Evolutionary conservation across 108 stramenopile species (phyloP).

Genomic region (Pseudonitzschia pungens): DNA sequence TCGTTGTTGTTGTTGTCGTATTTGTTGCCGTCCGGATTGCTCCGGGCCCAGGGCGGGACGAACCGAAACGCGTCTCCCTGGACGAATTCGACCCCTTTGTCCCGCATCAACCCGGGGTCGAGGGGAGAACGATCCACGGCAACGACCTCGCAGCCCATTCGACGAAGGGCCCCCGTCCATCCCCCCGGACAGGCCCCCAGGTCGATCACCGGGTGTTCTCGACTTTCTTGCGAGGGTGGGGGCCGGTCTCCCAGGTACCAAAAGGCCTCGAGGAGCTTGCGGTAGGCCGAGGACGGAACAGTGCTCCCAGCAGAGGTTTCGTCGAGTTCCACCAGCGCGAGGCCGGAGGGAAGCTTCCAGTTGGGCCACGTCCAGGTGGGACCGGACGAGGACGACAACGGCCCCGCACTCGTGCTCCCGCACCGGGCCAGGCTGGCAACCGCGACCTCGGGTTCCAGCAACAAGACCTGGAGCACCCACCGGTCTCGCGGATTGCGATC

Average conservation of each 20-base stretch:
- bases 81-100: slow-evolving; percentile 40
- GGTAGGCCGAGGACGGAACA: slow-evolving; percentile 63
- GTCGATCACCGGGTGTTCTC: slow-evolving; percentile 41
- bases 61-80: slow-evolving; percentile 61
- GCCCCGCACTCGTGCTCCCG: not conserved
- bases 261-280: slow-evolving; percentile 59
- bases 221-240: slow-evolving; percentile 9
- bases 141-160: slow-evolving; percentile 37
- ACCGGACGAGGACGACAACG: not conserved
- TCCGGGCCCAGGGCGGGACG: slow-evolving; percentile 17
- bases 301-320: not conserved
- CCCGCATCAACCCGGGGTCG: slow-evolving; percentile 44
- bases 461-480: slow-evolving; percentile 56
- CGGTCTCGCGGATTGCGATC: slow-evolving; percentile 11
- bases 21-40: not conserved
- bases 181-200: slow-evolving; percentile 66
- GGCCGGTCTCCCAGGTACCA: slow-evolving; percentile 34
- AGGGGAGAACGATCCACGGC: slow-evolving; percentile 54
- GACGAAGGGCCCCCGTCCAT: slow-evolving; percentile 44
- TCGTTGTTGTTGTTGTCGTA: too few species aligned
- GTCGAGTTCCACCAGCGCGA: slow-evolving; percentile 54
- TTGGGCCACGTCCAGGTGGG: slow-evolving; percentile 55
- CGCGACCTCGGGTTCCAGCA: slow-evolving; percentile 42
- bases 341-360: slow-evolving; percentile 35
- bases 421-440: slow-evolving; percentile 40